Conservation (phyloP, 139 green algal species). For the Chlamydomonas applanata region DNA sequence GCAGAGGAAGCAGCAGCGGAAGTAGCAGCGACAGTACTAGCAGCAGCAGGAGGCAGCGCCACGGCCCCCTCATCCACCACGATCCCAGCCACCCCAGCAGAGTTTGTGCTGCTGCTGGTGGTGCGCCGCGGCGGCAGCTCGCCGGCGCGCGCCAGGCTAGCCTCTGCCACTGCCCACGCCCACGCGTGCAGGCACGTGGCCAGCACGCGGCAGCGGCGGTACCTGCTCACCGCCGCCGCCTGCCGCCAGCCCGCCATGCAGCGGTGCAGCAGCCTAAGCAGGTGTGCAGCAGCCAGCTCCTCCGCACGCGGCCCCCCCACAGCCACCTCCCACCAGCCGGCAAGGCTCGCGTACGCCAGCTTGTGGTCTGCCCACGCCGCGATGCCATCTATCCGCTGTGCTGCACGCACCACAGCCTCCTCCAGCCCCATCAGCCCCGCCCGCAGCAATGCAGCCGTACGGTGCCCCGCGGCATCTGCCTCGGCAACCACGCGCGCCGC, state of each 20-base stretch:
- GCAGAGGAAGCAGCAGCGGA: not conserved
- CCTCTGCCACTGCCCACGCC: not conserved
- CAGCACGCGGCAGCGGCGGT: not conserved
- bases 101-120: conserved; percentile 1
- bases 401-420: too few relatives aligned
- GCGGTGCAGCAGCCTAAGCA: not conserved
- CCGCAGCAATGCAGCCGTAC: too few relatives aligned
- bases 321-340: not conserved
- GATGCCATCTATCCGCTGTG: too few relatives aligned
- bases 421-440: too few relatives aligned
- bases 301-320: not conserved
- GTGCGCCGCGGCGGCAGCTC: not conserved
- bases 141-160: not conserved
- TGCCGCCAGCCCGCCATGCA: not conserved
- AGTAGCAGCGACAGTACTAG: not conserved
- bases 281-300: not conserved
- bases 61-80: not conserved
- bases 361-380: too few relatives aligned
- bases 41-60: not conserved
- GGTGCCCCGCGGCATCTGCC: too few relatives aligned
- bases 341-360: too few relatives aligned
- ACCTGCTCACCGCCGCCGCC: not conserved
- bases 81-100: too few relatives aligned
- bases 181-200: not conserved
- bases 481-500: too few relatives aligned